Percentiles rank a stretch among this genome's conserved stretches.
Evolutionary conservation across 306 rosid species (phyloP).

Genomic region (Quercus wislizeni): DNA sequence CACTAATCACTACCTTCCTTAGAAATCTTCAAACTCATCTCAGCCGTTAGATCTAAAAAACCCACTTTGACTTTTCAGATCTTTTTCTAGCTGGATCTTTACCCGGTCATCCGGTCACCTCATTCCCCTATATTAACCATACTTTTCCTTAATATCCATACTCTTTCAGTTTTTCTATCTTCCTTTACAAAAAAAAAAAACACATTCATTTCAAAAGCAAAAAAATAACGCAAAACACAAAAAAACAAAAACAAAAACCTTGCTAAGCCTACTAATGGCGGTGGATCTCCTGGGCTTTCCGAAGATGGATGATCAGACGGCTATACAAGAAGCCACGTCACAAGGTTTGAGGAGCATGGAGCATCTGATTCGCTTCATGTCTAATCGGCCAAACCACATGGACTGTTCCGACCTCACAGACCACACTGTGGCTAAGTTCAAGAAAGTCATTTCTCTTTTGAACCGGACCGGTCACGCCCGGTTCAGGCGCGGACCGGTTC

Average conservation of each 20-base stretch:
- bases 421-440: slow-evolving; percentile 66
- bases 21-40: slow-evolving; percentile 38
- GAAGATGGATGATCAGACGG: slow-evolving; percentile 70
- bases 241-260: no score
- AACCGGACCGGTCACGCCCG: slow-evolving; percentile 90
- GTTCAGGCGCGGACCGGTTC: slow-evolving; percentile 79
- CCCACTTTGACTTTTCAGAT: slow-evolving; percentile 31
- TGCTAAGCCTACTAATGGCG: slow-evolving; percentile 36
- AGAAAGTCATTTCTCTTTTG: slow-evolving; percentile 58
- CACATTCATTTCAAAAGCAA: no score
- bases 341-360: slow-evolving; percentile 81
- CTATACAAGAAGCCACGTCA: slow-evolving; percentile 72
- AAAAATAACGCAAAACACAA: no score
- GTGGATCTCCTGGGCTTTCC: slow-evolving; percentile 65
- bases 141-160: background rate
- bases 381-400: slow-evolving; percentile 47
- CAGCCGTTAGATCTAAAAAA: slow-evolving; percentile 36
- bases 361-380: slow-evolving; percentile 53
- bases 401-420: slow-evolving; percentile 63
- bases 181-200: no score
- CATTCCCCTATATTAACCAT: slow-evolving; percentile 35
- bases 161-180: background rate
- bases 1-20: background rate
- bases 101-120: slow-evolving; percentile 51
- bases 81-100: slow-evolving; percentile 13